phyloP scores from a whole-genome alignment of 176 grass and related monocot species.

The Pontederia crassipes region DNA sequence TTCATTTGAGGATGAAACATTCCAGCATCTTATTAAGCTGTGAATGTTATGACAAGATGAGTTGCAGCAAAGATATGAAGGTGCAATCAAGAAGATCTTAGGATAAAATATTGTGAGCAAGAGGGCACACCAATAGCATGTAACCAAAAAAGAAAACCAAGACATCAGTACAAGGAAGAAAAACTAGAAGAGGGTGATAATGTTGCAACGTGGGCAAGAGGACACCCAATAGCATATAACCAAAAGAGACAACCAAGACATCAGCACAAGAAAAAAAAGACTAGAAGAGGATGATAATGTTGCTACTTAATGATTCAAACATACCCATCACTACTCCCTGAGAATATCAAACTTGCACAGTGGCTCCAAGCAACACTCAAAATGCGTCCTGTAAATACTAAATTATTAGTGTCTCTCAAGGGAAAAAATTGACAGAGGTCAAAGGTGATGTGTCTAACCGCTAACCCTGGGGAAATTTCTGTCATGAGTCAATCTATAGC shows the following conservation, averaged over 20 bases:
- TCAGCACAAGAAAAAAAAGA: not conserved
- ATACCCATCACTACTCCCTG: slow-evolving; percentile 91
- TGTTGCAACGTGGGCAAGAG: not conserved
- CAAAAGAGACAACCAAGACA: not conserved
- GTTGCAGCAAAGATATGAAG: too few species aligned
- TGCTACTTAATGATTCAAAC: slow-evolving; percentile 1
- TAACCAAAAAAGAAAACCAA: not conserved
- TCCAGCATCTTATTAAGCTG: slow-evolving; percentile 92
- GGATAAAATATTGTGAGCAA: too few species aligned
- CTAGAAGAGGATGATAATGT: not conserved
- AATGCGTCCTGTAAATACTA: slow-evolving; percentile 45
- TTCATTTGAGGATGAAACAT: slow-evolving; percentile 69
- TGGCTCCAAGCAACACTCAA: slow-evolving; percentile 92
- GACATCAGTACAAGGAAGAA: not conserved
- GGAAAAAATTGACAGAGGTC: not conserved
- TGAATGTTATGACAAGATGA: too few species aligned
- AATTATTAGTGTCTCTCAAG: not conserved
- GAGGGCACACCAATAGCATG: too few species aligned
- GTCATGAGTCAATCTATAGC: slow-evolving; percentile 55
- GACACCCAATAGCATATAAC: too few species aligned
- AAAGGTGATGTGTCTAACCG: slow-evolving; percentile 43
- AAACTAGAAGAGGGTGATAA: not conserved
- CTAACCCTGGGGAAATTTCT: slow-evolving; percentile 79
- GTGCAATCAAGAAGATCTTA: too few species aligned
- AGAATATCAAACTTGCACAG: slow-evolving; percentile 61